phyloP scores from a whole-genome alignment of 2,329 filamentous ascomycete genomes.

The Cyanodermella asteris region DNA sequence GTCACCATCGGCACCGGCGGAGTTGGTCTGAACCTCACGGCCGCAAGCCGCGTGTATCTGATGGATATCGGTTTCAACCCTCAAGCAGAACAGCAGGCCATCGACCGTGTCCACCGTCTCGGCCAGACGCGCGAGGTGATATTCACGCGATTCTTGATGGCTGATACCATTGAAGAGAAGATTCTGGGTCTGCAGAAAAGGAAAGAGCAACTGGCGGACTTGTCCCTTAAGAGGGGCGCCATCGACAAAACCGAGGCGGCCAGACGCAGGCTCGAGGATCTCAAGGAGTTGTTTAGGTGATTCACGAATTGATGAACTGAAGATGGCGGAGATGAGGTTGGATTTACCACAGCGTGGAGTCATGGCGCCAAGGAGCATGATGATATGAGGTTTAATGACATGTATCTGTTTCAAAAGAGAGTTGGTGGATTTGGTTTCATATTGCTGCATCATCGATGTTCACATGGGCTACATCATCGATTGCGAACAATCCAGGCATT shows the following conservation, averaged over 20 bases:
- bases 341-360: no score
- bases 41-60: conserved; percentile 71
- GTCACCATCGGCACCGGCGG: conserved; percentile 86
- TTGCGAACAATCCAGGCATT: no score
- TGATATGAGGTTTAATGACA: no score
- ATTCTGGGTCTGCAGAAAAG: conserved; percentile 77
- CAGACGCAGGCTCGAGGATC: conserved; percentile 40
- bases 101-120: conserved; percentile 78
- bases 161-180: conserved; percentile 76
- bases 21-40: conserved; percentile 72
- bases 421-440: no score
- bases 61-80: conserved; percentile 99
- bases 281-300: conserved; percentile 35
- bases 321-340: no score
- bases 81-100: conserved; percentile 77
- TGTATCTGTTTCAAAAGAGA: no score
- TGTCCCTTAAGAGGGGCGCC: conserved; percentile 55
- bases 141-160: conserved; percentile 82
- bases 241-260: conserved; percentile 38
- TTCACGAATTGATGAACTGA: no score
- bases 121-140: conserved; percentile 75
- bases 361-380: no score
- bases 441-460: no score
- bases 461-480: no score
- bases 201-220: conserved; percentile 74